Evolutionary conservation across 2,329 filamentous ascomycete genomes (phyloP), one percentile per base, ranked within the genome.

Genomic region (Raffaelea ambrosiae): DNA sequence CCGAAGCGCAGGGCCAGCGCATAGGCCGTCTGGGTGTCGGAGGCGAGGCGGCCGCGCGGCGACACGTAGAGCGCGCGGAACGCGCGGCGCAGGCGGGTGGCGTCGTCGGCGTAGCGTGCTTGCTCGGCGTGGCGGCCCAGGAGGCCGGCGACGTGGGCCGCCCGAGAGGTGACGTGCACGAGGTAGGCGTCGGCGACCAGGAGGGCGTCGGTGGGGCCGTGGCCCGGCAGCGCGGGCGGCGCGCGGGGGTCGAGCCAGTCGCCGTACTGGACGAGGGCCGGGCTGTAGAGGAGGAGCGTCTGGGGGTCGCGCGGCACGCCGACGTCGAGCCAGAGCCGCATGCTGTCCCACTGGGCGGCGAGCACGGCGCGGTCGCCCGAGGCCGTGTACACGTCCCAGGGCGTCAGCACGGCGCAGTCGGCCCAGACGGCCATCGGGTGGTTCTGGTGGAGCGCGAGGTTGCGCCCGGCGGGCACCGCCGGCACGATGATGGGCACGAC

Each of bases 211-310:
- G 64, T 68, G 7, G 54, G 57, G 2, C 57, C 62, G 16, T 54
- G 51, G 16, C 52, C 61, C 0, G 66, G 62, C 29, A 61, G 49
- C 3, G 57, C 51, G 2, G 62, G 55, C 3, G 66, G 64, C 1
- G 66, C 62, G 21, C 55, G 56, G 3, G 66, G 66, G 50, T 68
- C 65, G 3, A 69, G 60, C 66, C 66, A 68, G 52, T 68, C 65
- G 7, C 61, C 62, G 11, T 59, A 54, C 51, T 65, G 61, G 22
- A 48, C 54, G 1, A 35, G 33, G 21, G 41, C 45, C 4, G 48
- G 48, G 36, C 55, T 51, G 58, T 59, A 65, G 7, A 65, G 55
- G 7, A 65, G 56, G 3, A 57, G 57, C 35, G 35, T 38, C 21
- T 53, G 56, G 1, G 45, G 31, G 31, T 56, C 55, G 11, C 59